Evolutionary conservation across 768 basidiomycete genomes (phyloP).

Genomic region (Xerocomellus chrysenteron): DNA sequence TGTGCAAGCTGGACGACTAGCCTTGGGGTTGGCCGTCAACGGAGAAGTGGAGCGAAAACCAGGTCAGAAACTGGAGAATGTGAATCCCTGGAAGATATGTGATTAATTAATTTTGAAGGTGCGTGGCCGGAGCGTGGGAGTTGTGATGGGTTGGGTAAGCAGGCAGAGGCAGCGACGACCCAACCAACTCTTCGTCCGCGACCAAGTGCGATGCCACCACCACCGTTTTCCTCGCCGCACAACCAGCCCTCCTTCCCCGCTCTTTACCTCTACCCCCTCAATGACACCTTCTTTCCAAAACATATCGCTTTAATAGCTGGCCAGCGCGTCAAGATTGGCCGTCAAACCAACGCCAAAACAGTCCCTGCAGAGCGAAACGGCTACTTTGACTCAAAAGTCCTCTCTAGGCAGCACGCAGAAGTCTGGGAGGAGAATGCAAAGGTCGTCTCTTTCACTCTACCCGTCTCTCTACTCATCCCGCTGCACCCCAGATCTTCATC

Average conservation of each 20-base stretch:
- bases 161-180: slow-evolving; percentile 9
- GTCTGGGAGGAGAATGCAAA: slow-evolving; percentile 94
- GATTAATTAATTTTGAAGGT: too few species aligned
- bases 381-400: slow-evolving; percentile 94
- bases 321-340: slow-evolving; percentile 85
- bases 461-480: slow-evolving; percentile 10
- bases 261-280: slow-evolving; percentile 84
- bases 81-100: too few species aligned
- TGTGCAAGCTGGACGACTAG: too few species aligned
- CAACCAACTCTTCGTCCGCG: slow-evolving; percentile 1
- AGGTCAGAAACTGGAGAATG: too few species aligned
- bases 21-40: too few species aligned
- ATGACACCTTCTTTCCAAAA: slow-evolving; percentile 93
- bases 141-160: slow-evolving; percentile 7
- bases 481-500: slow-evolving; percentile 76
- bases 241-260: slow-evolving; percentile 35
- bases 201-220: slow-evolving; percentile 32
- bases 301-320: slow-evolving; percentile 74
- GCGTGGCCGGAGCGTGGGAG: slow-evolving; percentile 13
- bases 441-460: slow-evolving; percentile 42
- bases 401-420: slow-evolving; percentile 94
- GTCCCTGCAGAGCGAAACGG: slow-evolving; percentile 91
- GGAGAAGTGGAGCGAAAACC: too few species aligned
- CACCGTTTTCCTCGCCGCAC: slow-evolving; percentile 33
- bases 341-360: slow-evolving; percentile 95